These are phyloP conservation scores for Clonostachys byssicola DNA, from an alignment of 2,329 filamentous ascomycete species.

Conservation along the genomic window DNA sequence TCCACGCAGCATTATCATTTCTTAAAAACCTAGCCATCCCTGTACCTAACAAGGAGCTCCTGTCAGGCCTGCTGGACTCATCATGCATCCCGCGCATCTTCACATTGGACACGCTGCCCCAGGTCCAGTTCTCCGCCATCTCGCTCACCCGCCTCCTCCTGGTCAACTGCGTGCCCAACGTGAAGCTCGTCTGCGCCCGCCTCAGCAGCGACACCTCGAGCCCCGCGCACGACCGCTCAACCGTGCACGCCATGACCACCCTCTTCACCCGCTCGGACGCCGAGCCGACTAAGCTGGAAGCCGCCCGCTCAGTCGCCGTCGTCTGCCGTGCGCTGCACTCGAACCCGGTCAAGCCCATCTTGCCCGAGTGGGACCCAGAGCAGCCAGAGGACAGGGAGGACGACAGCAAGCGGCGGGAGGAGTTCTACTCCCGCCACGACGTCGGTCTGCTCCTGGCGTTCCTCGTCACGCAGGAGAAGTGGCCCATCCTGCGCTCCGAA, in stretches of 20 bases:
- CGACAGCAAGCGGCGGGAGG: slow-evolving; percentile 13
- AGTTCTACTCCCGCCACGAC: slow-evolving; percentile 42
- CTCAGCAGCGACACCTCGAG: slow-evolving; percentile 23
- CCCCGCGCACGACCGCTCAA: slow-evolving; percentile 17
- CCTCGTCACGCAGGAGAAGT: slow-evolving; percentile 53
- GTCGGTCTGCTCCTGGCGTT: slow-evolving; percentile 40
- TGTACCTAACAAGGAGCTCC: slow-evolving; percentile 42
- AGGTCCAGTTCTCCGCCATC: slow-evolving; percentile 57
- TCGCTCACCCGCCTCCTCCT: slow-evolving; percentile 55
- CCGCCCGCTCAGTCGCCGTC: slow-evolving; percentile 46
- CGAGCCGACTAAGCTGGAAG: slow-evolving; percentile 55
- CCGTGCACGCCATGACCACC: slow-evolving; percentile 27
- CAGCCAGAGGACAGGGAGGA: slow-evolving; percentile 5
- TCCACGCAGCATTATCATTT: slow-evolving; percentile 55
- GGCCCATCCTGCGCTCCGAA: slow-evolving; percentile 55
- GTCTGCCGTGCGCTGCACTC: slow-evolving; percentile 53
- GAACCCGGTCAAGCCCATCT: slow-evolving; percentile 15
- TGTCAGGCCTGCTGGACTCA: slow-evolving; percentile 43
- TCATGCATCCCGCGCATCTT: slow-evolving; percentile 48
- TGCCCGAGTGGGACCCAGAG: slow-evolving; percentile 18
- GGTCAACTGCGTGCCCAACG: slow-evolving; percentile 46
- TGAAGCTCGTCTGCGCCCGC: slow-evolving; percentile 39
- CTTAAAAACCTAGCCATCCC: slow-evolving; percentile 63
- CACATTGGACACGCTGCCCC: slow-evolving; percentile 42
- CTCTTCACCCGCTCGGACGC: slow-evolving; percentile 32